Evolutionary conservation across 805 yeast genomes (phyloP).

Genomic region (Starmerella stigmatis): DNA sequence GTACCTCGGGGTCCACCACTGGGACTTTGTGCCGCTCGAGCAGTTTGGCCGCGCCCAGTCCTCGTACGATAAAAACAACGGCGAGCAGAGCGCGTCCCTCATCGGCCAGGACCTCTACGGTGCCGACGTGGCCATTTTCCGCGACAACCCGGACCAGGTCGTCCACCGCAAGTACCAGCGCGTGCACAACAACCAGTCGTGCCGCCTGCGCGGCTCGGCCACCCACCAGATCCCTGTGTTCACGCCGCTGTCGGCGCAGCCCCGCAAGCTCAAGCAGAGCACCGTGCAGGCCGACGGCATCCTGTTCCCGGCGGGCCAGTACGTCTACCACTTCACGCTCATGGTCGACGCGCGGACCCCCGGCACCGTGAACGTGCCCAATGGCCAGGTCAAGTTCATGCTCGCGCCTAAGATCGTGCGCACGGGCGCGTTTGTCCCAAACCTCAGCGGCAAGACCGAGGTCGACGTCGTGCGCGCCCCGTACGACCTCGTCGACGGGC

Average conservation of each 20-base stretch:
- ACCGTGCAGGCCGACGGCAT: constrained; percentile 23
- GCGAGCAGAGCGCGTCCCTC: constrained; percentile 24
- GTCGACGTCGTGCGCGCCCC: constrained; percentile 61
- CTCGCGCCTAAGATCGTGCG: constrained; percentile 55
- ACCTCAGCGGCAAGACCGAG: constrained; percentile 48
- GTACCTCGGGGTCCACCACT: constrained; percentile 28
- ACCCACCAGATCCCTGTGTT: constrained; percentile 22
- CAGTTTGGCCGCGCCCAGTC: constrained; percentile 21
- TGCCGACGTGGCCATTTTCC: constrained; percentile 27
- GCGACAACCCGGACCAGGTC: constrained; percentile 16
- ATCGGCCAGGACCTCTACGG: constrained; percentile 29
- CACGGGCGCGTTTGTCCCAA: constrained; percentile 65
- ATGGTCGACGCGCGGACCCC: constrained; percentile 68
- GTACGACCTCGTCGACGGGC: constrained; percentile 43
- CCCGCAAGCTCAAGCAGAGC: constrained; percentile 21
- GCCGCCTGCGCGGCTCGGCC: constrained; percentile 16
- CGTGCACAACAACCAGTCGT: constrained; percentile 12
- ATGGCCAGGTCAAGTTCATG: constrained; percentile 57
- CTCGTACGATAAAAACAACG: constrained; percentile 11
- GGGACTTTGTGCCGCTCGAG: constrained; percentile 30
- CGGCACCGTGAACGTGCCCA: constrained; percentile 58
- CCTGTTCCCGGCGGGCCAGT: constrained; percentile 63
- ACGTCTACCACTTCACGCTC: constrained; percentile 73
- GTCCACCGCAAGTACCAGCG: constrained; percentile 18
- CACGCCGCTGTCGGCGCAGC: constrained; percentile 18